Evolutionary conservation across 805 yeast genomes (phyloP).

Genomic region (Lipomyces yamadae): DNA sequence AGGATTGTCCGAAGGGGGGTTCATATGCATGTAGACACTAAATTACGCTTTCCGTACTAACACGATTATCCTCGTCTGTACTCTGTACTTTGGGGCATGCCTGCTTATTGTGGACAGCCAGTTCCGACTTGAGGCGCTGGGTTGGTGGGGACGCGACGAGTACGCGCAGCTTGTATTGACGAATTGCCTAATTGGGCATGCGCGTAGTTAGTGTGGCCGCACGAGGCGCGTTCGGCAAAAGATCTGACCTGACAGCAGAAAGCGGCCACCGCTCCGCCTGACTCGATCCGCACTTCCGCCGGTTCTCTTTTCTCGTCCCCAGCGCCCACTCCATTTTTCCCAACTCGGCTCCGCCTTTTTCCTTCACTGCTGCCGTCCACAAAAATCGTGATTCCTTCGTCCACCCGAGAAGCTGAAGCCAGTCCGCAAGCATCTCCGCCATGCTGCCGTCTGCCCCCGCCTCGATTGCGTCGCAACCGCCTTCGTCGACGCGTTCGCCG

Average conservation of each 20-base stretch:
- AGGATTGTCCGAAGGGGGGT: too few relatives aligned
- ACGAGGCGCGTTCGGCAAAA: not conserved
- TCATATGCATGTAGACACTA: too few relatives aligned
- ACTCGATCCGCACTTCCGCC: not conserved
- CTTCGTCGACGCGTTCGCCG: constrained; percentile 20
- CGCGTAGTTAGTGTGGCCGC: not conserved
- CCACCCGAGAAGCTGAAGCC: not conserved
- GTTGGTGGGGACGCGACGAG: too few relatives aligned
- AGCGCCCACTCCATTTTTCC: not conserved
- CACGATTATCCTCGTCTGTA: too few relatives aligned
- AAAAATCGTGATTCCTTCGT: not conserved
- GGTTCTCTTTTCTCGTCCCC: not conserved
- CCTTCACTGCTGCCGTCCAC: not conserved
- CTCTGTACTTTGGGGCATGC: too few relatives aligned
- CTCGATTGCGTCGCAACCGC: constrained; percentile 7
- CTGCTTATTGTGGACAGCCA: too few relatives aligned
- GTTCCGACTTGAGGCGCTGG: too few relatives aligned
- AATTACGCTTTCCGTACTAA: too few relatives aligned
- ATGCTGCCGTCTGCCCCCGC: constrained; percentile 12
- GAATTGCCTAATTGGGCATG: not conserved
- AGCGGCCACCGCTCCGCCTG: not conserved
- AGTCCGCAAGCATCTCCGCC: not conserved
- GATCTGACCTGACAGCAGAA: not conserved
- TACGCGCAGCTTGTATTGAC: not conserved
- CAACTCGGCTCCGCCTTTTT: not conserved